These are phyloP conservation scores for Colletotrichum chlorophyti DNA, from an alignment of 2,329 filamentous ascomycete genomes.

Conservation along the genomic window DNA sequence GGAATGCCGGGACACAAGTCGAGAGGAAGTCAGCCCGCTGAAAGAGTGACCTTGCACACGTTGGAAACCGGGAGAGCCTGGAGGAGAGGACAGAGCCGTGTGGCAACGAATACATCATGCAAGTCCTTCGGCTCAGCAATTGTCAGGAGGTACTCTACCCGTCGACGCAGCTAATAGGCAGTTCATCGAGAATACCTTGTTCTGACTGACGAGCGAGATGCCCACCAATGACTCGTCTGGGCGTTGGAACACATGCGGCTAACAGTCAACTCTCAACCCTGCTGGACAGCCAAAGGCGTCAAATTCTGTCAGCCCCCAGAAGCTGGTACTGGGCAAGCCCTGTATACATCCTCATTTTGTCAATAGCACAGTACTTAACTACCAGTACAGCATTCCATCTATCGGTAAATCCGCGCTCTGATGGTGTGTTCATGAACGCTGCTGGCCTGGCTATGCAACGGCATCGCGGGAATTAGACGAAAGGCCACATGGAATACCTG, in stretches of 20 bases:
- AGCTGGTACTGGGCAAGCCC: not conserved
- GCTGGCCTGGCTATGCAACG: not conserved
- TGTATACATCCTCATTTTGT: not conserved
- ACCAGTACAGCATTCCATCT: not conserved
- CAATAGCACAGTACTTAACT: not conserved
- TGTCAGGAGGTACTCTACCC: conserved; percentile 10
- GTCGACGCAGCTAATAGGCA: not conserved
- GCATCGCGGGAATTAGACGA: not conserved
- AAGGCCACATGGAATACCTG: not conserved
- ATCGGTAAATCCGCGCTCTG: not conserved
- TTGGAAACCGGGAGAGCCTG: conserved; percentile 10
- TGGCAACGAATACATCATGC: conserved; percentile 10
- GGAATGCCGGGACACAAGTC: not conserved
- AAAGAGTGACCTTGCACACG: conserved; percentile 18
- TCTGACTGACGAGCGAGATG: not conserved
- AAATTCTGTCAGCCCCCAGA: not conserved
- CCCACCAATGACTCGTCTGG: conserved; percentile 11
- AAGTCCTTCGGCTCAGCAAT: not conserved
- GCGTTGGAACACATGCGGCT: not conserved
- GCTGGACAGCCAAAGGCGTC: not conserved
- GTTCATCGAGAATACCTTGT: conserved; percentile 7
- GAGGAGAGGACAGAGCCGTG: not conserved
- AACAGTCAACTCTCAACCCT: not conserved
- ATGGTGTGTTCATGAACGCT: not conserved
- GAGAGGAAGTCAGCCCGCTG: not conserved